Conservation (phyloP, 495 filamentous ascomycete genomes). For the Penicillium arizonense region DNA sequence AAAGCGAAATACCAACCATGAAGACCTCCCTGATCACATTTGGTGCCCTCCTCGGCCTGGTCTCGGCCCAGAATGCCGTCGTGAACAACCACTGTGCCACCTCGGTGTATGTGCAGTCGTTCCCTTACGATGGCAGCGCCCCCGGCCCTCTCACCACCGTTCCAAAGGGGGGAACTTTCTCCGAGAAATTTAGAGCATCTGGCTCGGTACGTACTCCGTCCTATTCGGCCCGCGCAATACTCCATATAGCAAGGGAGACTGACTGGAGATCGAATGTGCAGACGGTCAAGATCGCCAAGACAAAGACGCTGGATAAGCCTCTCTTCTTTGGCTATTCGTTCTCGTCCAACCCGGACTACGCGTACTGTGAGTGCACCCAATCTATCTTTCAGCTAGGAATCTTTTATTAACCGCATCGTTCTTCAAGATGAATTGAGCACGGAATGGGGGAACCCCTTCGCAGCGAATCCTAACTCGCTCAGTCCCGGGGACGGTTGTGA, state of each 20-base stretch:
- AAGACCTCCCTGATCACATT: slow-evolving; percentile 23
- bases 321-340: slow-evolving; percentile 34
- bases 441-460: slow-evolving; percentile 31
- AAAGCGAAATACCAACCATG: slow-evolving; percentile 19
- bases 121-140: slow-evolving; percentile 29
- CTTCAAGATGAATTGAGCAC: slow-evolving; percentile 27
- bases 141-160: slow-evolving; percentile 27
- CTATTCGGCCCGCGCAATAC: not conserved
- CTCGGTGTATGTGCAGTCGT: slow-evolving; percentile 30
- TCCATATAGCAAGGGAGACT: slow-evolving; percentile 10
- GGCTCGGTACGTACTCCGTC: slow-evolving; percentile 23
- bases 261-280: slow-evolving; percentile 15
- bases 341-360: slow-evolving; percentile 27
- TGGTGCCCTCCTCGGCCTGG: slow-evolving; percentile 22
- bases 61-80: slow-evolving; percentile 26
- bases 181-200: slow-evolving; percentile 24
- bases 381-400: slow-evolving; percentile 7
- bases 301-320: slow-evolving; percentile 24
- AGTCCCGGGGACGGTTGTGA: slow-evolving; percentile 29
- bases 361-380: slow-evolving; percentile 24
- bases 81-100: slow-evolving; percentile 26
- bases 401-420: slow-evolving; percentile 7
- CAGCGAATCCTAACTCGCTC: slow-evolving; percentile 25
- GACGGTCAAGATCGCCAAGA: slow-evolving; percentile 29
- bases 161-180: slow-evolving; percentile 23